Base-by-base conservation (phyloP, 1,284 basidiomycete species). In the Ustilago shanxiensis region DNA sequence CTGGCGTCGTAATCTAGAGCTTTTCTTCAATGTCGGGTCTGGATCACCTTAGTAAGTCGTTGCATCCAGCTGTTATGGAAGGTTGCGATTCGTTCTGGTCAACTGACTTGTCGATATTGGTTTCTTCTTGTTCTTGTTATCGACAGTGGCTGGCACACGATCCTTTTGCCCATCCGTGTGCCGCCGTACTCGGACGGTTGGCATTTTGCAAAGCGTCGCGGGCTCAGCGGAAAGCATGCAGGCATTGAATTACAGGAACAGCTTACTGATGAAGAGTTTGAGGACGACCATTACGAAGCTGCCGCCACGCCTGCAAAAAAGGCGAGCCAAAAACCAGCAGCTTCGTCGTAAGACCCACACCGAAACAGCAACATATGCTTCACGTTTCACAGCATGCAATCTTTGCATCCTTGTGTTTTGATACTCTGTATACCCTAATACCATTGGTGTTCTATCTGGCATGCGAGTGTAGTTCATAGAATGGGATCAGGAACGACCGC, bases 21-120 rank as follows among this genome's bases (percentile, higher is more conserved):
- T 95, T 29, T 97, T 97, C 86, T 98, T 98, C 88, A 97, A 98
- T 80, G 82, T 95, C 35, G 93, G 93, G 13, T 87, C 89, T 16
- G 89, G 71, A 7, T 77, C 80, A 28, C 56, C 72, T 7, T 60
- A 72, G 58, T 61, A 52, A 49, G 51, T 45, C 33, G 8, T 8
- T 28, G 41, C 11, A 22, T 22, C 29, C 44, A 26, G 44, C 39
- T 8, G 13, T 44, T 20, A 11, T n/a, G n/a, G n/a, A n/a, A n/a
- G n/a, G n/a, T n/a, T n/a, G n/a, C n/a, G n/a, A n/a, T n/a, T n/a
- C n/a, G n/a, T n/a, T n/a, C n/a, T n/a, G n/a, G n/a, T n/a, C n/a
- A n/a, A n/a, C n/a, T n/a, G n/a, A n/a, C n/a, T n/a, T n/a, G n/a
- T n/a, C n/a, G n/a, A n/a, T n/a, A n/a, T n/a, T n/a, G 11, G 20